Evolutionary conservation across 352 stramenopile species (phyloP), one percentile per base, ranked within the genome.

Genomic region (Pythium phragmitis): DNA sequence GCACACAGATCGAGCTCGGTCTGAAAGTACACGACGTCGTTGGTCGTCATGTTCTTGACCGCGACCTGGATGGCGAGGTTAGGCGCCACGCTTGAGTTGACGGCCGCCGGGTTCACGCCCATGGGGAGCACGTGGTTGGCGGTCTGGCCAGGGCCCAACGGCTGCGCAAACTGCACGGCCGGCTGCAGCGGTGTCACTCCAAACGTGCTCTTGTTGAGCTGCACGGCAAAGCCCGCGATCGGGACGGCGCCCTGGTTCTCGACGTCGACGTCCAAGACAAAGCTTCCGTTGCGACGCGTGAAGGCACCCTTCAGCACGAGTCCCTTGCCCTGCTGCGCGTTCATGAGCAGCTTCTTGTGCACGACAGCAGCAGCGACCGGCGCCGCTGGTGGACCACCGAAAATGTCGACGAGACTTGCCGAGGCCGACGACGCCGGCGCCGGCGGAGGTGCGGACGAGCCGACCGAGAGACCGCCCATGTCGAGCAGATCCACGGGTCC

Each of bases 151-250:
- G 76, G 79, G 4, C 72, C 75, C 5, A 92, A 65, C 17, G 76
- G 77, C 72, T 85, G 72, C 7, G 83, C 67, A 68, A 92, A 94
- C 13, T 71, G 77, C 45, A 98, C 89, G 52, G 97, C 91, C 58
- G 96, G 91, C 64, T 96, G 94, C 69, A 92, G 82, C 7, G 96
- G 96, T 49, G 93, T 91, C 14, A 99, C 83, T 39, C 96, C 96
- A 74, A 99, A 99, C 33, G 94, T 96, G 71, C 96, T 98, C 82
- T 99, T 99, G 84, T 99, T 99, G 36, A 99, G 80, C 73, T 99
- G 96, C 60, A 99, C 96, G 36, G 96, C 96, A 33, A 99, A 75
- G 11, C 84, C 80, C 2, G 70, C 61, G 60, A 99, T 91, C 60
- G 92, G 83, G 26, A 96, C 76, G 26, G 89, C 69, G 21, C 87